These are phyloP conservation scores for Botrytis pseudocinerea DNA, from an alignment of 2,329 filamentous ascomycete species.

Conservation along the genomic window DNA sequence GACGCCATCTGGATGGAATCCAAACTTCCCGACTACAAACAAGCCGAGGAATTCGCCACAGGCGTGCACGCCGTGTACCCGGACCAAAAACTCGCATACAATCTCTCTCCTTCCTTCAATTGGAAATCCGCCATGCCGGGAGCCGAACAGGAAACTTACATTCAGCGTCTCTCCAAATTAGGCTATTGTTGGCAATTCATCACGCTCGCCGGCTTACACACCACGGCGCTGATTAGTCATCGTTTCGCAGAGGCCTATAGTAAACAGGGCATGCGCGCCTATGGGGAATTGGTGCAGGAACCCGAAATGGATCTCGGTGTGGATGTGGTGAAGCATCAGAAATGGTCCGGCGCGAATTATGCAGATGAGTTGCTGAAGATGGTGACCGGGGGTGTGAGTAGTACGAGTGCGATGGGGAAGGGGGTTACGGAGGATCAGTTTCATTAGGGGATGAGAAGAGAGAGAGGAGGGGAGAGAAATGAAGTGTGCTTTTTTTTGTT, in stretches of 20 bases:
- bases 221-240: slow-evolving; percentile 88
- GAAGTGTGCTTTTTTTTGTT: background rate
- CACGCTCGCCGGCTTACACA: slow-evolving; percentile 96
- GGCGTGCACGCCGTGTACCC: slow-evolving; percentile 95
- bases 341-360: slow-evolving; percentile 95
- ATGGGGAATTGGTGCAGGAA: slow-evolving; percentile 96
- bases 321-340: slow-evolving; percentile 98
- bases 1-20: slow-evolving; percentile 99
- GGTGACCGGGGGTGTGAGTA: slow-evolving; percentile 90
- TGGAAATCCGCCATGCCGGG: slow-evolving; percentile 97
- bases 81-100: slow-evolving; percentile 97
- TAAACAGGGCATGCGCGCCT: slow-evolving; percentile 86
- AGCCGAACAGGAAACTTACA: slow-evolving; percentile 95
- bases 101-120: slow-evolving; percentile 98
- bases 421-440: slow-evolving; percentile 99
- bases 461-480: background rate
- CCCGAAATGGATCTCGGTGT: slow-evolving; percentile 89
- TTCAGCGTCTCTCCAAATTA: slow-evolving; percentile 78
- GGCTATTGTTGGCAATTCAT: slow-evolving; percentile 99
- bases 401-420: slow-evolving; percentile 93
- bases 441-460: slow-evolving; percentile 45
- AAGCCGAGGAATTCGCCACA: slow-evolving; percentile 89
- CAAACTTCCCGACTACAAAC: slow-evolving; percentile 87
- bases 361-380: slow-evolving; percentile 95
- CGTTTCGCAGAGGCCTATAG: slow-evolving; percentile 83